Percentiles rank a stretch among this genome's conserved stretches.
These are phyloP conservation scores for Mastigamoeba balamuthi DNA, from an alignment of 78 protist genomes.

Conservation along the genomic window DNA sequence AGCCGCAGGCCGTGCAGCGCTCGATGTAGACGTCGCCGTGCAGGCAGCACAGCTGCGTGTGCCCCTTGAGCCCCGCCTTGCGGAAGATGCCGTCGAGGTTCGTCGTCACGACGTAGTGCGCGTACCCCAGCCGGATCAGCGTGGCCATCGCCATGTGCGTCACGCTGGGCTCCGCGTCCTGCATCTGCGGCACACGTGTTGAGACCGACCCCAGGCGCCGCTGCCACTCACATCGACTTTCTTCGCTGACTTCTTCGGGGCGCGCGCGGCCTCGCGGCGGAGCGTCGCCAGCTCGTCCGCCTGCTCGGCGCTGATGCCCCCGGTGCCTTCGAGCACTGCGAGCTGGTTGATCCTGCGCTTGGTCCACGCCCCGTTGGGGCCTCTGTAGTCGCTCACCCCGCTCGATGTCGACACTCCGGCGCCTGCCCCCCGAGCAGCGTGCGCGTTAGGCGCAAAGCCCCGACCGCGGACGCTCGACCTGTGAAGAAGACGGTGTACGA, in stretches of 20 bases:
- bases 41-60: background rate
- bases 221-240: background rate
- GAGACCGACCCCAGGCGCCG: background rate
- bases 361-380: slow-evolving; percentile 8
- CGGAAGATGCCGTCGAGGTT: background rate
- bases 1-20: background rate
- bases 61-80: background rate
- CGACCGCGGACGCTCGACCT: background rate
- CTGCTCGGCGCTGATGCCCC: background rate
- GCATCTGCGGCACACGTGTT: background rate
- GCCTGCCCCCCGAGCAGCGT: background rate
- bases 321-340: background rate
- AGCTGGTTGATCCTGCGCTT: background rate
- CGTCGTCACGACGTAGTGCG: background rate
- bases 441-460: background rate
- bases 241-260: background rate
- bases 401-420: slow-evolving; percentile 1
- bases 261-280: background rate
- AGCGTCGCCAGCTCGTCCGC: background rate
- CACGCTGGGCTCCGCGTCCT: background rate
- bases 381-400: slow-evolving; percentile 1
- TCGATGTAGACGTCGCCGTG: background rate
- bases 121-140: background rate
- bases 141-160: slow-evolving; percentile 3
- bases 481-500: background rate